Evolutionary conservation across 768 basidiomycete species (phyloP).

Genomic region (Termitomyces sp.): DNA sequence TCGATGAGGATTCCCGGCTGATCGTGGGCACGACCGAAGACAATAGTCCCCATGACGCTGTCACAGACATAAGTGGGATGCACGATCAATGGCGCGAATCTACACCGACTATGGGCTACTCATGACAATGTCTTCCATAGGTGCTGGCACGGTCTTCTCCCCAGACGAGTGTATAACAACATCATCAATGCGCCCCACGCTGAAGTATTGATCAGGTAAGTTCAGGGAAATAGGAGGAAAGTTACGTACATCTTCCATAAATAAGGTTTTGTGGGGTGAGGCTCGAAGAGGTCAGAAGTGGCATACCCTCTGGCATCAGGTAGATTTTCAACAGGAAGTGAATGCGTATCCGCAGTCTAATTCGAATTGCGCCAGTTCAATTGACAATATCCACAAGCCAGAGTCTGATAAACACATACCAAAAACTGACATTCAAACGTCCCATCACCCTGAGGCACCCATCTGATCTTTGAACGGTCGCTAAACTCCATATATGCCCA

Average conservation of each 20-base stretch:
- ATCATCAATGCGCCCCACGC: constrained; percentile 35
- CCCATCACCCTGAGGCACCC: constrained; percentile 29
- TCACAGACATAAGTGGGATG: neutral
- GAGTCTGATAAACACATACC: constrained; percentile 17
- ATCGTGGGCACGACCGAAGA: constrained; percentile 32
- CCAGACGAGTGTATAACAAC: constrained; percentile 31
- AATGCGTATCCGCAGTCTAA: constrained; percentile 23
- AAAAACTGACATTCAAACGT: constrained; percentile 33
- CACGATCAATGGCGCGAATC: neutral
- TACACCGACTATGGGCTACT: constrained; percentile 16
- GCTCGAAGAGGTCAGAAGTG: constrained; percentile 30
- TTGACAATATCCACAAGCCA: neutral
- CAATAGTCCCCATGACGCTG: constrained; percentile 20
- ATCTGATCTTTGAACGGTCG: constrained; percentile 20
- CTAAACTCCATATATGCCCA: constrained; percentile 29
- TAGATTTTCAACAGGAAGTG: constrained; percentile 26
- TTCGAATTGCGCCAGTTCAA: neutral
- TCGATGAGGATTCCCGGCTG: constrained; percentile 22
- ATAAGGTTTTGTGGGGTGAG: constrained; percentile 31
- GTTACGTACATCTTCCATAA: constrained; percentile 28
- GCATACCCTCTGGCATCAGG: constrained; percentile 29
- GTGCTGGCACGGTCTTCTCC: constrained; percentile 30
- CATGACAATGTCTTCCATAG: constrained; percentile 22
- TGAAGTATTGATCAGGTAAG: constrained; percentile 7
- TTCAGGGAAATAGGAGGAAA: neutral